Evolutionary conservation across 2,329 filamentous ascomycete genomes (phyloP).

Genomic region (Exophiala viscosa): DNA sequence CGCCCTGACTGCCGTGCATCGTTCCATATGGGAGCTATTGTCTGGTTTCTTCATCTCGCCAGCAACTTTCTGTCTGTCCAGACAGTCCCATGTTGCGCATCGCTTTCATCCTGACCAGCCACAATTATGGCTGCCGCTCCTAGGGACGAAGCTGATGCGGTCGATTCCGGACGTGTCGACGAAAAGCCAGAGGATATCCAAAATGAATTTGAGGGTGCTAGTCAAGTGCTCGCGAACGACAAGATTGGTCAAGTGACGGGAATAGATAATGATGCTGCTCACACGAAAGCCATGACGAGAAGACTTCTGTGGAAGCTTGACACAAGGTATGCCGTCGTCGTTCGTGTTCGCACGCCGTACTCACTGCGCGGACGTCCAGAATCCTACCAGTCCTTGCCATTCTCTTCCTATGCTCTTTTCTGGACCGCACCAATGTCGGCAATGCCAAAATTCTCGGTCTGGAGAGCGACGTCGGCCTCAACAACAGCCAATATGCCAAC

Average conservation of each 20-base stretch:
- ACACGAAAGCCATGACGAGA: slow-evolving; percentile 35
- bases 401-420: slow-evolving; percentile 62
- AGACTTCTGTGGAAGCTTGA: slow-evolving; percentile 54
- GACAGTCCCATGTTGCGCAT: too few relatives aligned
- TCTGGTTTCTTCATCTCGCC: too few relatives aligned
- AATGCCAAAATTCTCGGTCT: slow-evolving; percentile 65
- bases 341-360: not conserved
- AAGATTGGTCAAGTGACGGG: too few relatives aligned
- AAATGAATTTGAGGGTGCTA: slow-evolving; percentile 10
- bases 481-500: slow-evolving; percentile 58
- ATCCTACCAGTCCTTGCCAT: slow-evolving; percentile 62
- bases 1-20: not conserved
- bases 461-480: slow-evolving; percentile 56
- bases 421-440: slow-evolving; percentile 69
- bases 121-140: not conserved
- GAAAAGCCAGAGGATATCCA: slow-evolving; percentile 18
- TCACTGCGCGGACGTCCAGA: slow-evolving; percentile 34
- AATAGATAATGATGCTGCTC: slow-evolving; percentile 12
- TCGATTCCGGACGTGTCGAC: not conserved
- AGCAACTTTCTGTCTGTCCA: too few relatives aligned
- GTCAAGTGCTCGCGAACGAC: slow-evolving; percentile 2
- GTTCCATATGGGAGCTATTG: too few relatives aligned
- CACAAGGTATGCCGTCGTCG: slow-evolving; percentile 36
- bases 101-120: not conserved
- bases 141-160: not conserved